Conservation (phyloP, 306 rosid species). For the Gastrolobium bilobum region DNA sequence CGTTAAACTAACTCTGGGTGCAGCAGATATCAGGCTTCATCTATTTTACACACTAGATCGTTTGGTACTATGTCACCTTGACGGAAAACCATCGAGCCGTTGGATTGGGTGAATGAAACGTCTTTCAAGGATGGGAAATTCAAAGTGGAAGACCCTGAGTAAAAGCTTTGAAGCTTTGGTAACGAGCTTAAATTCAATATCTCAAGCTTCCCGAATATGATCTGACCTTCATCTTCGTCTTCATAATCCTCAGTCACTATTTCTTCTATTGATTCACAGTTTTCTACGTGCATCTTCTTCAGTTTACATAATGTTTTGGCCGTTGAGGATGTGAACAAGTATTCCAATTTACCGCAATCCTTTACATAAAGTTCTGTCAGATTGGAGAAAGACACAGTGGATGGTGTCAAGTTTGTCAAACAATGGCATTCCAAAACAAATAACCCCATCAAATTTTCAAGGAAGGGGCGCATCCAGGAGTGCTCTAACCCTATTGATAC, state of each 20-base stretch:
- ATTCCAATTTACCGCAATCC: neutral
- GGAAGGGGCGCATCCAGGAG: no score
- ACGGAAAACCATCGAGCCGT: neutral
- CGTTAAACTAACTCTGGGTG: neutral
- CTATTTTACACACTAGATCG: no score
- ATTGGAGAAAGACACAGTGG: conserved; percentile 22
- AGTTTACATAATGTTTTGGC: conserved; percentile 10
- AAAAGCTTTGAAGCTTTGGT: conserved; percentile 38
- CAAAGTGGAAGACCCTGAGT: conserved; percentile 29
- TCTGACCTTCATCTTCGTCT: neutral
- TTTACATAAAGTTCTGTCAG: neutral
- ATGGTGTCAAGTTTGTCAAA: neutral
- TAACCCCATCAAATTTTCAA: neutral
- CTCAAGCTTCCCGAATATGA: neutral
- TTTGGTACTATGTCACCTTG: neutral
- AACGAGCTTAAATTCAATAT: neutral
- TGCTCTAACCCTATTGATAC: no score
- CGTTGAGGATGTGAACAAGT: conserved; percentile 31
- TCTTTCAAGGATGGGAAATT: conserved; percentile 20
- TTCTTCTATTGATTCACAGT: neutral
- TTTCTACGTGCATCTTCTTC: neutral
- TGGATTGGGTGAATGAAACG: neutral
- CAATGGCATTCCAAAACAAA: neutral
- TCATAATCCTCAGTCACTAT: neutral
- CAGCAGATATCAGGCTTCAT: no score